Evolutionary conservation across 371 early-diverging fungal species (phyloP).

Genomic region (Choanephora cucurbitarum): DNA sequence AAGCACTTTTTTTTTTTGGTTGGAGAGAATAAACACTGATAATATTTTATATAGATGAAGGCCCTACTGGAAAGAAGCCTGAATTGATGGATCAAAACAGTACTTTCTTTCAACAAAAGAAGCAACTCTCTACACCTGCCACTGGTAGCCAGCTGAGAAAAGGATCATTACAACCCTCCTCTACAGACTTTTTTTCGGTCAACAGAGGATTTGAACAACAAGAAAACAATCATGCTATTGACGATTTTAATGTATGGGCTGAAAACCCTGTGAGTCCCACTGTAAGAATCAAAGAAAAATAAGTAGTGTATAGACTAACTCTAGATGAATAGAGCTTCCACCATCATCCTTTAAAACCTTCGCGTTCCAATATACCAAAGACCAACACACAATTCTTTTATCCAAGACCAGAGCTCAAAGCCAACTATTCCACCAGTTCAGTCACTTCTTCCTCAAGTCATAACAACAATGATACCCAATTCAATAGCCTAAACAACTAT

Average conservation of each 20-base stretch:
- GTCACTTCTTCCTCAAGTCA: background rate
- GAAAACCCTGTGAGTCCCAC: conserved; percentile 4
- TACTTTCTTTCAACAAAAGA: conserved; percentile 5
- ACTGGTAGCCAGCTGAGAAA: background rate
- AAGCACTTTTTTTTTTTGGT: too few species aligned
- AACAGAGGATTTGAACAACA: background rate
- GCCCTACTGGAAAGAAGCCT: conserved; percentile 4
- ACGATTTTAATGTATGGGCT: conserved; percentile 15
- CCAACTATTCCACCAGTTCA: conserved; percentile 15
- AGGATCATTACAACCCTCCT: background rate
- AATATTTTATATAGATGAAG: too few species aligned
- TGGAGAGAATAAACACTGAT: too few species aligned
- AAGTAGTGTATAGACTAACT: too few species aligned
- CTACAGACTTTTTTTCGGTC: background rate
- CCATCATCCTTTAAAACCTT: background rate
- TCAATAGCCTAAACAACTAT: background rate
- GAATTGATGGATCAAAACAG: background rate
- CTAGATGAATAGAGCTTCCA: background rate
- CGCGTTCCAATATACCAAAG: background rate
- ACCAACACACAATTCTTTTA: conserved; percentile 9
- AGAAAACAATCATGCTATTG: conserved; percentile 1
- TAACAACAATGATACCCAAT: background rate
- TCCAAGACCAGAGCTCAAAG: conserved; percentile 17
- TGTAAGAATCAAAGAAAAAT: conserved; percentile 9
- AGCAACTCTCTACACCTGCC: background rate